Evolutionary conservation across 352 stramenopile species (phyloP).

Genomic region (Globisporangium lucens): DNA sequence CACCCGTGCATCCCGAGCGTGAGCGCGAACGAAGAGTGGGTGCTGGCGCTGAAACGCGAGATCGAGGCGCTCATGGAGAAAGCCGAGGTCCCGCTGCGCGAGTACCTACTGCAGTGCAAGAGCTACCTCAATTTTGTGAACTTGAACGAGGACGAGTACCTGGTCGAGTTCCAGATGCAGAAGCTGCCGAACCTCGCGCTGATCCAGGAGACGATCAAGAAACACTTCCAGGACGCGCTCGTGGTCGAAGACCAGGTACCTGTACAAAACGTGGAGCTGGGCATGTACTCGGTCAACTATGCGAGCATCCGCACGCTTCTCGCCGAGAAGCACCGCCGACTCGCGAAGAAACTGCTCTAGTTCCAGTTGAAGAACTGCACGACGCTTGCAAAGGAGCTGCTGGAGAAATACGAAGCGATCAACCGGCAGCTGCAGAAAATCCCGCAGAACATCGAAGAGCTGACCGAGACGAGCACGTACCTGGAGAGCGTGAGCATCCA

Average conservation of each 20-base stretch:
- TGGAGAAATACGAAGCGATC: conserved; percentile 82
- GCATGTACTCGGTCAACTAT: conserved; percentile 84
- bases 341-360: conserved; percentile 73
- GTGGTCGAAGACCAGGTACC: conserved; percentile 59
- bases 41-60: conserved; percentile 53
- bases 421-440: conserved; percentile 84
- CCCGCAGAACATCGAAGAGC: conserved; percentile 90
- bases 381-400: conserved; percentile 62
- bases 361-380: conserved; percentile 78
- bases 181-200: conserved; percentile 65
- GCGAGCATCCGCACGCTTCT: conserved; percentile 59
- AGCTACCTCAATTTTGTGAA: conserved; percentile 88
- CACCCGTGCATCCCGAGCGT: conserved; percentile 86
- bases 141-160: conserved; percentile 86
- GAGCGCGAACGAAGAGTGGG: conserved; percentile 85
- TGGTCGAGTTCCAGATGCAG: conserved; percentile 68
- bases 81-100: conserved; percentile 46
- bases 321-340: conserved; percentile 72
- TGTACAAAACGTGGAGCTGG: conserved; percentile 64
- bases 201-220: conserved; percentile 78
- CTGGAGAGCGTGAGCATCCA: conserved; percentile 68
- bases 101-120: conserved; percentile 86
- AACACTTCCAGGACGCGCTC: conserved; percentile 61
- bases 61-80: conserved; percentile 60
- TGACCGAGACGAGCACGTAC: conserved; percentile 87